Conservation (phyloP, 2,329 filamentous ascomycete species). For the Pseudofabraea citricarpa region DNA sequence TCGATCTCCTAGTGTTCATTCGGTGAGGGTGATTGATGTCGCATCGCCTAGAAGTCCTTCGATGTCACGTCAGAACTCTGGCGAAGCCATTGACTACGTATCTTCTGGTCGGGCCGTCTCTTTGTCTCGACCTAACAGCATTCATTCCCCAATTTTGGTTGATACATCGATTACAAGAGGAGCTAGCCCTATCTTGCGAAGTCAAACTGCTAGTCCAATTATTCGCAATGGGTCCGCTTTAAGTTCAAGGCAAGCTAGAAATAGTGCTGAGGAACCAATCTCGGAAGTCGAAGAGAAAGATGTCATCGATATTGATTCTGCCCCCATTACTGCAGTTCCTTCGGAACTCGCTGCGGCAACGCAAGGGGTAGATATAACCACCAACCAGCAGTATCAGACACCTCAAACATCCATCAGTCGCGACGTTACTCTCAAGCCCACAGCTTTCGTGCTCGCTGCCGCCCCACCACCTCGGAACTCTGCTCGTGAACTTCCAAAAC, state of each 20-base stretch:
- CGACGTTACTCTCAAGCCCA: slow-evolving; percentile 2
- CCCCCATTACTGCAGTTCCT: slow-evolving; percentile 15
- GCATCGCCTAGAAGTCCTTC: slow-evolving; percentile 18
- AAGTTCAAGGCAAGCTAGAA: slow-evolving; percentile 15
- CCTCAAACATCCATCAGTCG: background rate
- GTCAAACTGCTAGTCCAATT: slow-evolving; percentile 18
- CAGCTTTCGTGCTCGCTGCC: slow-evolving; percentile 18
- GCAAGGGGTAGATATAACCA: slow-evolving; percentile 17
- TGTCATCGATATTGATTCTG: slow-evolving; percentile 4
- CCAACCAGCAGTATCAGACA: slow-evolving; percentile 9
- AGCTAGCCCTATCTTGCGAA: slow-evolving; percentile 19
- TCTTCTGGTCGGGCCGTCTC: slow-evolving; percentile 9
- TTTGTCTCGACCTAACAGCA: slow-evolving; percentile 18
- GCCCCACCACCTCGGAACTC: slow-evolving; percentile 19
- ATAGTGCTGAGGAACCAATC: slow-evolving; percentile 20
- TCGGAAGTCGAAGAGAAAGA: slow-evolving; percentile 25
- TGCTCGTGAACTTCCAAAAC: background rate
- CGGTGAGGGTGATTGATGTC: slow-evolving; percentile 28
- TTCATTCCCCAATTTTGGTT: slow-evolving; percentile 12
- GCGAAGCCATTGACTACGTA: slow-evolving; percentile 14
- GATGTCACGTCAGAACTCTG: slow-evolving; percentile 15
- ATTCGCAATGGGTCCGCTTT: slow-evolving; percentile 17
- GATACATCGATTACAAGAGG: slow-evolving; percentile 17
- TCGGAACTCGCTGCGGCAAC: slow-evolving; percentile 20
- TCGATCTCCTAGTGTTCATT: slow-evolving; percentile 26